A percentile compares a stretch with the other conserved stretches of the same genome.
phyloP scores from a whole-genome alignment of 192 early-diverging fungal species.

The Helicostylum pulchrum region DNA sequence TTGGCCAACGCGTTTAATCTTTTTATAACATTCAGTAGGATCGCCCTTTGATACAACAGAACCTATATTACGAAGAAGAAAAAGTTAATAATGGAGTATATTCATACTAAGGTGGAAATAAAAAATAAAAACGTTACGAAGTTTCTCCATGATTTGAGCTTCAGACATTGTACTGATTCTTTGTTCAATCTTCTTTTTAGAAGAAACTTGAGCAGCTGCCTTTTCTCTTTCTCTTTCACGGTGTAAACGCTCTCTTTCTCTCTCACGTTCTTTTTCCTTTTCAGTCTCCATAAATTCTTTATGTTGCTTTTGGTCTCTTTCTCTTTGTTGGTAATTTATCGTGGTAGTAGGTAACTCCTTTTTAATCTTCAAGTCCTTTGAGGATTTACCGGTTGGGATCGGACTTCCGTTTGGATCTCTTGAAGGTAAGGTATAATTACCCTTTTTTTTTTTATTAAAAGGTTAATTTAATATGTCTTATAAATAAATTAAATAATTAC shows the following conservation, averaged over 20 bases:
- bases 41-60: conserved; percentile 86
- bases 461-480: neutral
- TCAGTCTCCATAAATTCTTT: neutral
- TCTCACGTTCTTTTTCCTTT: conserved; percentile 14
- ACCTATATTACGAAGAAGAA: conserved; percentile 44
- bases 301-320: conserved; percentile 15
- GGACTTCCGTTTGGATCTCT: no score
- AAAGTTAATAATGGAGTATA: neutral
- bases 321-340: neutral
- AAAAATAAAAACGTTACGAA: conserved; percentile 48
- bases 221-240: conserved; percentile 29
- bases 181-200: conserved; percentile 65
- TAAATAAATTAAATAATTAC: neutral
- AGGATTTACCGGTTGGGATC: no score
- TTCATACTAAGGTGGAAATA: no score
- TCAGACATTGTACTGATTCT: conserved; percentile 87
- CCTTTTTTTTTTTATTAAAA: neutral
- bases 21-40: conserved; percentile 85
- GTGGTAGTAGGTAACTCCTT: no score
- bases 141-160: conserved; percentile 90
- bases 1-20: conserved; percentile 95
- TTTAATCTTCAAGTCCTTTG: no score
- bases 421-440: no score
- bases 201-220: conserved; percentile 30
- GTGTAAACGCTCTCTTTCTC: conserved; percentile 15